phyloP scores from a whole-genome alignment of 2,329 filamentous ascomycete genomes.

The Akanthomyces lecanii region DNA sequence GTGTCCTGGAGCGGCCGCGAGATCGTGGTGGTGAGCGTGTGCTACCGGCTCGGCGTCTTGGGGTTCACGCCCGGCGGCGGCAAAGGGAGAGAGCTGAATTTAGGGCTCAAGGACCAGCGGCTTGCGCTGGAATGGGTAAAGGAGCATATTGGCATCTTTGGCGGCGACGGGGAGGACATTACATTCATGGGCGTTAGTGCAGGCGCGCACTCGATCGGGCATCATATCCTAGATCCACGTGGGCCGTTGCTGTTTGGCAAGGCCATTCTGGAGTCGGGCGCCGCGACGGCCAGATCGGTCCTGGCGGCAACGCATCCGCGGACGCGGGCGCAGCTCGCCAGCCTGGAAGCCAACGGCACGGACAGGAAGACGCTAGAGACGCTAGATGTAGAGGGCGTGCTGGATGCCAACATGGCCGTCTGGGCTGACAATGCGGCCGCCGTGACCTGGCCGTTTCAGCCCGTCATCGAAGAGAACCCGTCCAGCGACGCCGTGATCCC shows the following conservation, averaged over 20 bases:
- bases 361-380: slow-evolving; percentile 31
- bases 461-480: slow-evolving; percentile 54
- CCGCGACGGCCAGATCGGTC: slow-evolving; percentile 51
- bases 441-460: slow-evolving; percentile 63
- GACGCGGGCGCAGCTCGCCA: slow-evolving; percentile 51
- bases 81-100: slow-evolving; percentile 55
- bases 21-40: slow-evolving; percentile 56
- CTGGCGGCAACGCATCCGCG: slow-evolving; percentile 50
- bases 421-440: slow-evolving; percentile 40
- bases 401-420: slow-evolving; percentile 41
- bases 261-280: slow-evolving; percentile 55
- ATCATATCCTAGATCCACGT: slow-evolving; percentile 54
- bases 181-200: slow-evolving; percentile 60
- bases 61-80: slow-evolving; percentile 59
- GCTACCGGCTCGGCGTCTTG: slow-evolving; percentile 61
- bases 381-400: slow-evolving; percentile 47
- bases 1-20: slow-evolving; percentile 46
- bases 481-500: slow-evolving; percentile 46
- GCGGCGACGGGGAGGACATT: slow-evolving; percentile 54
- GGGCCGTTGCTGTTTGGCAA: slow-evolving; percentile 43
- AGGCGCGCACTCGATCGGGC: slow-evolving; percentile 64
- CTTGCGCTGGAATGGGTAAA: slow-evolving; percentile 56
- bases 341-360: slow-evolving; percentile 12
- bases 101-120: slow-evolving; percentile 61
- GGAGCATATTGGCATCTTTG: slow-evolving; percentile 56